Evolutionary conservation across 208 protist genomes (phyloP), one percentile per base, ranked within the genome.

Genomic region (Acanthamoeba divionensis): DNA sequence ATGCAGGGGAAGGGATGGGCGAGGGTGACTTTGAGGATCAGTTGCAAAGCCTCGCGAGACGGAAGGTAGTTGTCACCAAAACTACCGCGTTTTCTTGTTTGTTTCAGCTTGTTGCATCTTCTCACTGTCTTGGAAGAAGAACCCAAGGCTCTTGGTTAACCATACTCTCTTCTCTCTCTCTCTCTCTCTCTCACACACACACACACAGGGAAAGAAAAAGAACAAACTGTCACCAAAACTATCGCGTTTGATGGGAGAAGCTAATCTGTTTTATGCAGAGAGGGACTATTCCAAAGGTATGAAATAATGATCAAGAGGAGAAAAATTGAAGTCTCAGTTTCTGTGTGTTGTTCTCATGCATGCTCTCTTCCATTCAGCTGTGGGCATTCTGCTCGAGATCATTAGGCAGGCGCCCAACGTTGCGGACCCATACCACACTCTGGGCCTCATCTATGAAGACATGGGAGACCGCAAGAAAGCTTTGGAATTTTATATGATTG

Each of bases 371-470:
- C 12, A 15, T n/a, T 4, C 15, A 62, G 91, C 91, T 2, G 79
- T 93, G 0, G 73, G 71, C 41, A 15, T 92, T 15, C 47, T 92
- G 33, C 83, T 63, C n/a, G 91, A 93, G n/a, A 60, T 90, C 50
- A 90, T 93, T 44, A 26, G 88, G n/a, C 45, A 90, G 52, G 60
- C 75, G 21, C 91, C 91, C 48, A 89, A 91, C 36, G 66, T 91
- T 41, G 29, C 75, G 1, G 91, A 93, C 77, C 89, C 91, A 2
- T 93, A 93, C 31, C 66, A 90, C 67, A 93, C 89, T 24, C 63
- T 93, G n/a, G 91, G 89, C 0, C 54, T 92, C 21, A 92, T 93
- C 45, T 91, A 93, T 47, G 91, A 93, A 69, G 60, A 93, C 50
- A 67, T 93, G 47, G 45, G 44, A 36, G 57, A 92, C 24, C 36